Evolutionary conservation across 1,284 basidiomycete genomes (phyloP), one percentile per base, ranked within the genome.

Genomic region (Lentinula novae-zelandiae): DNA sequence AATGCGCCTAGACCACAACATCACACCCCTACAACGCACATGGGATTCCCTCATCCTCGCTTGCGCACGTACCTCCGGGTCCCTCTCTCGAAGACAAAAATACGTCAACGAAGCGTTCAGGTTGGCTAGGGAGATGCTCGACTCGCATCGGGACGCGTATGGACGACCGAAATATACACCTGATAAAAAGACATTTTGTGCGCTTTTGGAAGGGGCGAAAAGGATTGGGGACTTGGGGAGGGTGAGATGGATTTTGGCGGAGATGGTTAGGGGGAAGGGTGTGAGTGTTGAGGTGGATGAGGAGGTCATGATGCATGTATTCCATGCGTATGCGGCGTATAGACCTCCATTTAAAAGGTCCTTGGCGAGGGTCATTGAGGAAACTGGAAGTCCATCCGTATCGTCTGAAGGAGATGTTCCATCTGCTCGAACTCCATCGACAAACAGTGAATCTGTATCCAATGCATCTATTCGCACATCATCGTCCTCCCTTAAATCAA

Each of bases 231-330:
- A 98, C 72, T 73, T 99, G 8, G 79, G 82, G 8, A 80, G 93
- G 52, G 87, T 89, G 7, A 79, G 96, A 62, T 98, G 95, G 96
- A 90, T 98, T 61, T 76, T 99, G 59, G 92, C 91, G 0, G 94
- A 98, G 77, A 87, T 95, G 75, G 83, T 94, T 12, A 76, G 74
- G 68, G 72, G 68, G 65, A 68, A 65, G 66, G 66, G 63, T 53
- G 64, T 62, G 20, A 69, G 73, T 20, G 70, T 75, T 13, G 67
- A 71, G 46, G 82, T 95, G 12, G 82, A 92, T 64, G 87, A 90
- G 60, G 84, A 89, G 67, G 81, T 91, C 31, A 85, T 98, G 83
- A 81, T 84, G 65, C 88, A 93, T 67, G 75, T 98, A 7, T 95
- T 98, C 72, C 89, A 95, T 74, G 82, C 93, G 0, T 98, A 98